Conservation (phyloP, 1,139 yeast genomes). For the Yamadazyma triangularis region DNA sequence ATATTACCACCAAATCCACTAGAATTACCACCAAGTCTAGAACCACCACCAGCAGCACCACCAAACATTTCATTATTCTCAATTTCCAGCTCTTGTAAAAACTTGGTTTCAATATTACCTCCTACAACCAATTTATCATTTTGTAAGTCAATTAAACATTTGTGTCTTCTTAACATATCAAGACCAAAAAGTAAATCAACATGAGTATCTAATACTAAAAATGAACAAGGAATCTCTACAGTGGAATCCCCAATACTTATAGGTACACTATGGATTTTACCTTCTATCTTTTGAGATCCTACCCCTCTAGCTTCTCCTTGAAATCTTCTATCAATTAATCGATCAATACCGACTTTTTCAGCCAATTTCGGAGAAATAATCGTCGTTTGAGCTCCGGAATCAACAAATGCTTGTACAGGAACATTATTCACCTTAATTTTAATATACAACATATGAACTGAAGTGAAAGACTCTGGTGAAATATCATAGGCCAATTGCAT, state of each 20-base stretch:
- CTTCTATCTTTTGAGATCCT: conserved; percentile 74
- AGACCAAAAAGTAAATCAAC: conserved; percentile 66
- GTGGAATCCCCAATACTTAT: conserved; percentile 61
- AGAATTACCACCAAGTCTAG: conserved; percentile 8
- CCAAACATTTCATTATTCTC: conserved; percentile 37
- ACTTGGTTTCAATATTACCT: conserved; percentile 59
- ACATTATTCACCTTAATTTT: conserved; percentile 73
- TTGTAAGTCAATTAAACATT: conserved; percentile 73
- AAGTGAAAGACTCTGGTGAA: conserved; percentile 84
- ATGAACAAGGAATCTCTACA: conserved; percentile 65
- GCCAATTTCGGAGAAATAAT: conserved; percentile 78
- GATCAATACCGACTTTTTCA: conserved; percentile 62
- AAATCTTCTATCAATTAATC: conserved; percentile 77
- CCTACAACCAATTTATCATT: conserved; percentile 70
- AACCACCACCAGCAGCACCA: conserved; percentile 12
- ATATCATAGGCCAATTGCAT: conserved; percentile 76
- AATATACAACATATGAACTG: conserved; percentile 80
- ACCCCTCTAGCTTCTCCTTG: conserved; percentile 87
- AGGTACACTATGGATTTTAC: conserved; percentile 87
- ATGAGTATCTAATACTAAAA: conserved; percentile 74
- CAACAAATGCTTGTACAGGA: conserved; percentile 88
- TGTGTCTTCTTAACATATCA: conserved; percentile 85
- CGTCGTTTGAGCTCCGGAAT: conserved; percentile 92
- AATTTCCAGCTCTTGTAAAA: conserved; percentile 70
- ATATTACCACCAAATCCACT: conserved; percentile 34